A percentile compares a stretch with the other conserved stretches of the same genome.
Evolutionary conservation across 2,329 filamentous ascomycete species (phyloP).

Genomic region (Purpureocillium lavendulum): DNA sequence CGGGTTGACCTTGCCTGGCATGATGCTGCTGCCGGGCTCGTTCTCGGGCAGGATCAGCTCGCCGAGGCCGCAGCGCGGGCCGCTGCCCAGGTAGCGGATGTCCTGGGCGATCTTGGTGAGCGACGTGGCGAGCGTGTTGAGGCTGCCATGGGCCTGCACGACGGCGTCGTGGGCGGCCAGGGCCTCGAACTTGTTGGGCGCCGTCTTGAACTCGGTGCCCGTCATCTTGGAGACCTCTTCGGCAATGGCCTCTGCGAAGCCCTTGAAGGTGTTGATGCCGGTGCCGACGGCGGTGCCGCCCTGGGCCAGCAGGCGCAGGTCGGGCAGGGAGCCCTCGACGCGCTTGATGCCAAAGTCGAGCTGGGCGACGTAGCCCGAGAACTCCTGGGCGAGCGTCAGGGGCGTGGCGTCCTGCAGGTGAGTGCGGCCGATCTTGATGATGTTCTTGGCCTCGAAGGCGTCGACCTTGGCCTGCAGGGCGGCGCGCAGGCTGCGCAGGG

Average conservation of each 20-base stretch:
- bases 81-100: constrained; percentile 92
- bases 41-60: constrained; percentile 94
- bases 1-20: constrained; percentile 99
- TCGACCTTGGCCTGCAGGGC: constrained; percentile 85
- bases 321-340: constrained; percentile 72
- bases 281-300: constrained; percentile 96
- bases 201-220: constrained; percentile 86
- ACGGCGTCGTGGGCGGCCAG: constrained; percentile 93
- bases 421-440: constrained; percentile 98
- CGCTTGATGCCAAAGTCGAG: constrained; percentile 85
- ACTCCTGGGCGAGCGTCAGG: constrained; percentile 91
- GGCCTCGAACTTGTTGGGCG: constrained; percentile 98
- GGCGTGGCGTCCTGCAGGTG: constrained; percentile 97
- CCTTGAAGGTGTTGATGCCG: constrained; percentile 93
- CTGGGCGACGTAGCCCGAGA: constrained; percentile 94
- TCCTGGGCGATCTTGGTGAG: constrained; percentile 98
- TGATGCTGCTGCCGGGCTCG: constrained; percentile 95
- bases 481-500: constrained; percentile 71
- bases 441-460: constrained; percentile 72
- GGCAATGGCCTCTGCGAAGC: constrained; percentile 90
- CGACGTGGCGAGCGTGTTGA: constrained; percentile 87
- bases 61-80: constrained; percentile 89
- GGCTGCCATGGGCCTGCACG: constrained; percentile 84
- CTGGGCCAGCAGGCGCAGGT: constrained; percentile 81
- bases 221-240: constrained; percentile 88